Base-by-base conservation (phyloP, 345 rosid species). In the Gossypium rotundifolium region DNA sequence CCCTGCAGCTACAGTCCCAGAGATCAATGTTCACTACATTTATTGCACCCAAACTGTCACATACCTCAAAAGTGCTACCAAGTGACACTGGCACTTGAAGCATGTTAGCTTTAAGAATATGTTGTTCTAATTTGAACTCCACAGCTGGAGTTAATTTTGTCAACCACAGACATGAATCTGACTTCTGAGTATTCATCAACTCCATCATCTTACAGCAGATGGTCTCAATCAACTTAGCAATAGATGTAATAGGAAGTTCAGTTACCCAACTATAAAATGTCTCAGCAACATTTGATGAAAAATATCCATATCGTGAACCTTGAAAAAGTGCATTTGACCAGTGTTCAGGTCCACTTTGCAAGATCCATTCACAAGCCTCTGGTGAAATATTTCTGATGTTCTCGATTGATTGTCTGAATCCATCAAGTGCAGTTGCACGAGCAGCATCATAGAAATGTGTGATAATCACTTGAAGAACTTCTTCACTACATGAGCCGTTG, bases 61-160 rank as follows among this genome's bases (percentile, higher is more conserved):
- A 87, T 70, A 89, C 93, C 84, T 89, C 89, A 60, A 88, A 87
- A 12, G 85, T 55, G 22, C 81, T 84, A 64, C 80, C 84, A 13
- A 85, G 80, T 58, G 90, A 86, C 65, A 85, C 75, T 61, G 85
- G 67, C 42, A 87, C 93, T 75, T 77, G 82, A 63, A 84, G 65
- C 72, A 74, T 61, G 18, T 33, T 53, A 3, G 83, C 86, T 66
- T 69, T 76, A 11, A 23, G 48, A 54, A 74, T 70, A 81, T 65
- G 86, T 53, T 85, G 85, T 16, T 63, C 80, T 22, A 89, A 79
- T 72, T 76, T 83, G 48, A 79, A 71, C 78, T 89, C 93, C 74
- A 72, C 75, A 20, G 83, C 79, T 8, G 93, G 93, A 73, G 86
- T 83, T 72, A 89, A 78, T 70, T 54, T 79, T 17, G 88, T 53